Base-by-base conservation (phyloP, 2,329 filamentous ascomycete genomes). In the Penicillium nordicum region DNA sequence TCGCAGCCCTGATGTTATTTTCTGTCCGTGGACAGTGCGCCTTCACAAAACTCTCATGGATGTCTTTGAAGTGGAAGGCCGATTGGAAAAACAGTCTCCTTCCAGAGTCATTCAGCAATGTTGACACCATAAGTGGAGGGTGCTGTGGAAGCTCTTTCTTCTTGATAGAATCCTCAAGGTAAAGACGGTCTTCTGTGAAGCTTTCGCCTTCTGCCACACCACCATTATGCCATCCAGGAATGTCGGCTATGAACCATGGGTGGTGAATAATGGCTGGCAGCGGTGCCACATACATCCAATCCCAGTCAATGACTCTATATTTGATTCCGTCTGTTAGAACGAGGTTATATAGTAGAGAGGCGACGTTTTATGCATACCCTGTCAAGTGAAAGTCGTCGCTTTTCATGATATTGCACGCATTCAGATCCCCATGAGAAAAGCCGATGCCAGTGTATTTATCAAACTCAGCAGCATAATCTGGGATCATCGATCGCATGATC, bases 401-500 rank as follows among this genome's bases (percentile, higher is more conserved):
- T 52, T 11, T 62, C 40, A 64, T 59, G 18, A 64, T 55, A 25
- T 61, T 60, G 38, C 57, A 23, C 1, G 60, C 51, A 30, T 61
- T 60, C 40, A 61, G 25, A 46, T 61, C 62, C 12, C 56, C 51
- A 32, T 61, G 57, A n/a, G 45, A 12, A 53, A 64, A 58, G 18
- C 60, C 59, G 30, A 63, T n/a, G 12, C n/a, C 23, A 43, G 37
- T n/a, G 48, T 55, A 51, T 37, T 46, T 34, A 54, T 64, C 60
- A 42, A 57, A 55, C 2, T 55, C 50, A 27, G 53, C 54, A 29
- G 60, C 43, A 47, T 63, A 60, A 9, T 55, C 9, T 18, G 55
- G 48, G 30, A 64, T 57, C 58, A 64, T 61, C 25, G 62, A 62
- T 21, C 56, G 55, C 55, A 62, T 64, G 14, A 64, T 60, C 18